Evolutionary conservation across 2,329 filamentous ascomycete species (phyloP).

Genomic region (Dothiorella sarmentorum): DNA sequence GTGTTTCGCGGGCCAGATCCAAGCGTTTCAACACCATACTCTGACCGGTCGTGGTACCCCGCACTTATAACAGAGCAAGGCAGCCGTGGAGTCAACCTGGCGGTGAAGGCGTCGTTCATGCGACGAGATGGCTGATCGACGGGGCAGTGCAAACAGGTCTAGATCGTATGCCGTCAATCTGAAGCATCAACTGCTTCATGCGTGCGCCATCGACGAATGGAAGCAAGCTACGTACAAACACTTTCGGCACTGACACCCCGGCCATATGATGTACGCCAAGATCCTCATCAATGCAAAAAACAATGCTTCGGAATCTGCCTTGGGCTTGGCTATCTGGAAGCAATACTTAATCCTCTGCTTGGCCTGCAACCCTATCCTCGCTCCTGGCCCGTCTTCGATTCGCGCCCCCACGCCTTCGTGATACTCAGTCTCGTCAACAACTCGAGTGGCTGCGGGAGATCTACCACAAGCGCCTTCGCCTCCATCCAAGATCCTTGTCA

Average conservation of each 20-base stretch:
- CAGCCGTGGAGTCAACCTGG: constrained; percentile 9
- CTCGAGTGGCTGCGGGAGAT: neutral
- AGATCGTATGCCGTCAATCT: constrained; percentile 1
- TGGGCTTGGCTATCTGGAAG: neutral
- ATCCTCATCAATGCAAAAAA: neutral
- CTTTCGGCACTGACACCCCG: neutral
- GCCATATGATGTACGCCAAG: constrained; percentile 7
- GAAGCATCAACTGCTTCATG: constrained; percentile 9
- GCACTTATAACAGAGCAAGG: neutral
- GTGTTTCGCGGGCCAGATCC: neutral
- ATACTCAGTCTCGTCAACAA: neutral
- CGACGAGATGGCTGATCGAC: neutral
- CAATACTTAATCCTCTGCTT: neutral
- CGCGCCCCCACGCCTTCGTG: neutral
- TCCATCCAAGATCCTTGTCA: neutral
- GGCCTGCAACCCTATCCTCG: neutral
- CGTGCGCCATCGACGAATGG: neutral
- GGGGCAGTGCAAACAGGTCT: constrained; percentile 15
- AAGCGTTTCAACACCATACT: neutral
- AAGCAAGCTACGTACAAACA: neutral
- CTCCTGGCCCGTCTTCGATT: neutral
- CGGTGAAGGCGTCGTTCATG: neutral
- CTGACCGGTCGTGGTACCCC: neutral
- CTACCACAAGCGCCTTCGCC: neutral
- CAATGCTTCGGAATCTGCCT: constrained; percentile 1